Base-by-base conservation (phyloP, 305 asterid species). In the Solanum hybrid region DNA sequence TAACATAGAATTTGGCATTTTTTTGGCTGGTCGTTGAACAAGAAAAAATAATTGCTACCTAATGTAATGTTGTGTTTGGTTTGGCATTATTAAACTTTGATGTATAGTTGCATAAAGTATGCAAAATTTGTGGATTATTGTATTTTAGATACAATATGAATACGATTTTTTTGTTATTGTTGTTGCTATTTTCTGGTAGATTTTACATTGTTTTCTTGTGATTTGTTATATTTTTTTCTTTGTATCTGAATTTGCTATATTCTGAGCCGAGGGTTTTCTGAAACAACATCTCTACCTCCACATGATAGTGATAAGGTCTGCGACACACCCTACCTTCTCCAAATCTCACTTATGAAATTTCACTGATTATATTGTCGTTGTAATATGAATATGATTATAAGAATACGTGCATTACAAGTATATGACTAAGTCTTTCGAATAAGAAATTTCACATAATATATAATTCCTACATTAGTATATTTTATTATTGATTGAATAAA, bases 241-340 rank as follows among this genome's bases (percentile, higher is more conserved):
- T 56, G 4, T 20, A 60, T 20, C 1, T 60, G 4, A 0, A 60
- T 3, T 56, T 60, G 5, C n/a, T 7, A 3, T 6, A 60, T 60
- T 60, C 5, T 60, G 1, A 17, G 4, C 3, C 10, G 2, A 56
- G 2, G 4, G 10, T 56, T 3, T 56, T 56, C 3, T 6, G 4
- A 56, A 17, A 56, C n/a, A 56, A 56, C 4, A 17, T 17, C 4
- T 17, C 2, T 56, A 56, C 10, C 8, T 17, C 10, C 4, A 56
- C 24, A 2, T 0, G 8, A 6, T 56, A 17, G 10, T 17, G 4
- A 2, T 17, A 7, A 56, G 10, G 1, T 56, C 4, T 56, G 11
- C 0, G 69, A 14, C 3, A 7, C 5, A 56, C 10, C 2, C 10
- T 56, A 56, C 2, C 10, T 20, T 56, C 0, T 4, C 9, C 10